Conservation (phyloP, 1,284 basidiomycete genomes). For the Austroboletus olivaceoglutinosus region DNA sequence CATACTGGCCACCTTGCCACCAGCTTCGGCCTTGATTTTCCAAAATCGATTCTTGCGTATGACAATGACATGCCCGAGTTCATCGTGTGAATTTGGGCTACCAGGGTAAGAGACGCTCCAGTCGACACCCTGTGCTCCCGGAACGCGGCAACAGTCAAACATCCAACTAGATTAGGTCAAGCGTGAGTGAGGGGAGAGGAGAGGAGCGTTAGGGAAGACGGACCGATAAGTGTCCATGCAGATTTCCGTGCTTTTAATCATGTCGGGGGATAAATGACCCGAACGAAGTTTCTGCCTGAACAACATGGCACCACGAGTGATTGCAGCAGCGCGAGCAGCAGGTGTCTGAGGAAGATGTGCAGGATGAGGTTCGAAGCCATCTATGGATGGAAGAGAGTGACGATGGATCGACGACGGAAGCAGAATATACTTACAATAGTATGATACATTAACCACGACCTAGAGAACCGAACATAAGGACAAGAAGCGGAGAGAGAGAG, state of each 20-base stretch:
- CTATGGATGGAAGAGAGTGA: constrained; percentile 36
- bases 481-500: too few species aligned
- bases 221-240: constrained; percentile 91
- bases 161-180: constrained; percentile 66
- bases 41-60: constrained; percentile 77
- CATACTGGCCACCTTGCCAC: constrained; percentile 64
- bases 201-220: constrained; percentile 6
- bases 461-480: constrained; percentile 25
- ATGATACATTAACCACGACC: constrained; percentile 81
- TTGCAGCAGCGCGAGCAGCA: constrained; percentile 70
- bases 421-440: constrained; percentile 59
- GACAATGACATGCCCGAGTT: constrained; percentile 73
- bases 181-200: background rate
- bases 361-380: constrained; percentile 73
- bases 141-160: constrained; percentile 88
- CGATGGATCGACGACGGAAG: background rate
- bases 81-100: constrained; percentile 54
- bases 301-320: constrained; percentile 68
- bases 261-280: constrained; percentile 70
- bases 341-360: constrained; percentile 54
- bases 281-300: constrained; percentile 68
- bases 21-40: constrained; percentile 61
- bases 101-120: constrained; percentile 73
- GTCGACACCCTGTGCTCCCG: constrained; percentile 68
- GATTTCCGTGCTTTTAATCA: constrained; percentile 68